Percentiles rank a stretch among this genome's conserved stretches.
Evolutionary conservation across 2,329 filamentous ascomycete species (phyloP).

Genomic region (Dactylellina cionopaga): DNA sequence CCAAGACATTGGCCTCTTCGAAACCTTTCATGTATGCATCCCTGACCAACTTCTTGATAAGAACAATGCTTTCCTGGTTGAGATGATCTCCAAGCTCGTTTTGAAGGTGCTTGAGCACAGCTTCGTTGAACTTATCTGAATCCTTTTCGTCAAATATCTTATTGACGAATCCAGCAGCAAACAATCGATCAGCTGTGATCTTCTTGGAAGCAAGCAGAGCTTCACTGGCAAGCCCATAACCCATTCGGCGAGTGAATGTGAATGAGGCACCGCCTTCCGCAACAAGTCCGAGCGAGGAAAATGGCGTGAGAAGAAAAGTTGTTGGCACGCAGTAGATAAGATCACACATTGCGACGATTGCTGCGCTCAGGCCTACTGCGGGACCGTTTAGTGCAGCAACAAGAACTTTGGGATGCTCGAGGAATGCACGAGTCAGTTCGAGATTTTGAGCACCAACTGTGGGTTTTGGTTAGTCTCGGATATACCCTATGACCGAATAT

Average conservation of each 20-base stretch:
- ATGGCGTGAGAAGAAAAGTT: constrained; percentile 84
- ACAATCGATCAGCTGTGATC: constrained; percentile 77
- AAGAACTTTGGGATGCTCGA: constrained; percentile 92
- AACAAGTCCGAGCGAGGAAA: constrained; percentile 87
- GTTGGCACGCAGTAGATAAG: constrained; percentile 77
- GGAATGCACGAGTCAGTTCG: constrained; percentile 88
- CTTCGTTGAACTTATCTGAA: constrained; percentile 73
- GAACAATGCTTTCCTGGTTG: constrained; percentile 78
- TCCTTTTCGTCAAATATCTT: constrained; percentile 76
- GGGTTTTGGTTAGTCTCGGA: background rate
- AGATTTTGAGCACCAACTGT: constrained; percentile 86
- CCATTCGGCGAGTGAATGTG: constrained; percentile 81
- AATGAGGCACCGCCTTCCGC: constrained; percentile 84
- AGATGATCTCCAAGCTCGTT: constrained; percentile 82
- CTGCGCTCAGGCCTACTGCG: constrained; percentile 85
- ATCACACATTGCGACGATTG: constrained; percentile 82
- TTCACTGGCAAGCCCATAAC: constrained; percentile 85
- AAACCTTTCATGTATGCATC: constrained; percentile 76
- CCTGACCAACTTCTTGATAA: constrained; percentile 85
- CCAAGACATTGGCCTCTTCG: constrained; percentile 79
- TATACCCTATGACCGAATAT: background rate
- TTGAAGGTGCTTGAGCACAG: constrained; percentile 82
- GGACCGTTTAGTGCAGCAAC: constrained; percentile 92
- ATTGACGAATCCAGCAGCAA: constrained; percentile 84
- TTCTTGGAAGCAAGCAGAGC: constrained; percentile 89